Conservation (phyloP, 2,329 filamentous ascomycete genomes). For the Talaromyces sp. region DNA sequence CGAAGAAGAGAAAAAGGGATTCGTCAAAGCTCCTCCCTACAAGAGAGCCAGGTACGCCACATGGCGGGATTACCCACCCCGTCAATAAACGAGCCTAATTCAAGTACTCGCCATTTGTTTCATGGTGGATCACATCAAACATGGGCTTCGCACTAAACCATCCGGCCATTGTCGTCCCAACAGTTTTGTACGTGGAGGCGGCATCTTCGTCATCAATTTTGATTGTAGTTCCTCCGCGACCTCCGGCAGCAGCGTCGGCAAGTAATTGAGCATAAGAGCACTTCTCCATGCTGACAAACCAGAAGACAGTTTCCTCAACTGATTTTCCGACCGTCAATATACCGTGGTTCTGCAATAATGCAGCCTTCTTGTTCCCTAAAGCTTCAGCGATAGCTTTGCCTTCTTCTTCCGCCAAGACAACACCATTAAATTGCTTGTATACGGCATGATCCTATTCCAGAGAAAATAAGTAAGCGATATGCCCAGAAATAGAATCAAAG, state of each 20-base stretch:
- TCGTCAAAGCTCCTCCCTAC: not conserved
- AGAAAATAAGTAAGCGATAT: not conserved
- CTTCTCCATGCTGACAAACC: constrained; percentile 58
- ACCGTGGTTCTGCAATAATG: constrained; percentile 58
- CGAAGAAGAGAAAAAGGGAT: not conserved
- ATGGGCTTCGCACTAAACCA: constrained; percentile 73
- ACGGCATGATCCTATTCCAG: constrained; percentile 51
- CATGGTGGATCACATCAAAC: constrained; percentile 70
- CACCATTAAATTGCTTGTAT: constrained; percentile 57
- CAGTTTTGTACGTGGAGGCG: constrained; percentile 65
- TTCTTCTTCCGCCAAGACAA: constrained; percentile 57
- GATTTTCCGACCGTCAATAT: constrained; percentile 53
- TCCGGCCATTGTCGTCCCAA: constrained; percentile 64
- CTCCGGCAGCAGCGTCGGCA: constrained; percentile 56
- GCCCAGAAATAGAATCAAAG: not conserved
- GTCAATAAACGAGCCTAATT: constrained; percentile 31
- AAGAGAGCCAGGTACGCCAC: too few relatives aligned
- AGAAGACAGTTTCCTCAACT: constrained; percentile 57
- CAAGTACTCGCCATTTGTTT: constrained; percentile 61
- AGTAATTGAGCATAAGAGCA: constrained; percentile 57
- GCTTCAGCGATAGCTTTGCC: constrained; percentile 55
- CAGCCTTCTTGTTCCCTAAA: constrained; percentile 55
- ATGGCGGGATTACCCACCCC: too few relatives aligned
- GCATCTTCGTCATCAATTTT: constrained; percentile 72
- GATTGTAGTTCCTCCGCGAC: constrained; percentile 64